Base-by-base conservation (phyloP, 2,329 filamentous ascomycete genomes). In the Neophaeococcomyces aloes region DNA sequence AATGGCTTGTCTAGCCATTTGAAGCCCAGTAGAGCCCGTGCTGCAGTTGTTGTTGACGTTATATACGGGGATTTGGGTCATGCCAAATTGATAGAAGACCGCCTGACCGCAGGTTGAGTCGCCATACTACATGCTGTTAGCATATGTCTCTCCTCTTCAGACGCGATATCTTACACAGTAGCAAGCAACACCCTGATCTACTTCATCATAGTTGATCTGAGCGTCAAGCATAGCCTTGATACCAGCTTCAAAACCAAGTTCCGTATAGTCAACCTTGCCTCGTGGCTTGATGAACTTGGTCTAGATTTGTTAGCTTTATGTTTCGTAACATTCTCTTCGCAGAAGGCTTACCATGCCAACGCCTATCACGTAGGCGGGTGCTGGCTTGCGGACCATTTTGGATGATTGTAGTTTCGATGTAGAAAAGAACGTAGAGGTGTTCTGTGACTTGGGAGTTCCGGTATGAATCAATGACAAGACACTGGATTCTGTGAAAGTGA, bases 21-120 rank as follows among this genome's bases (percentile, higher is more conserved):
- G 80, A 46, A 96, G 69, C 7, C 89, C 91, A 0, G 89, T 94
- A 3, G 82, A 87, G n/a, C 89, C 91, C 0, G 89, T 96, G 3
- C 85, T 86, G 73, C 89, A 96, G 71, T 95, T 95, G 74, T 96
- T 96, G 76, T 95, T 96, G 60, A 94, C 86, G 60, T 96, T 96
- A 73, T 93, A 88, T 61, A 96, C 86, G 58, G 89, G 89, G 56
- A 96, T 95, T 59, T 83, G 75, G 33, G 88, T 95, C 81, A 96
- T 88, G 69, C 89, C 91, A 64, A 96, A 95, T 68, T 96, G 89
- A 69, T 96, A 96, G 68, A 96, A 95, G 59, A 96, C 88, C 53
- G 89, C 82, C 71, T 96, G 89, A 37, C 89, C 89, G 65, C 84
- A 91, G 44, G 89, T 94, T 51, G 80, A 87, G 70, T 96, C 89